Percentiles rank a stretch among this genome's conserved stretches.
These are phyloP conservation scores for Penicillium sp. DNA, from an alignment of 2,329 filamentous ascomycete genomes.

Conservation along the genomic window DNA sequence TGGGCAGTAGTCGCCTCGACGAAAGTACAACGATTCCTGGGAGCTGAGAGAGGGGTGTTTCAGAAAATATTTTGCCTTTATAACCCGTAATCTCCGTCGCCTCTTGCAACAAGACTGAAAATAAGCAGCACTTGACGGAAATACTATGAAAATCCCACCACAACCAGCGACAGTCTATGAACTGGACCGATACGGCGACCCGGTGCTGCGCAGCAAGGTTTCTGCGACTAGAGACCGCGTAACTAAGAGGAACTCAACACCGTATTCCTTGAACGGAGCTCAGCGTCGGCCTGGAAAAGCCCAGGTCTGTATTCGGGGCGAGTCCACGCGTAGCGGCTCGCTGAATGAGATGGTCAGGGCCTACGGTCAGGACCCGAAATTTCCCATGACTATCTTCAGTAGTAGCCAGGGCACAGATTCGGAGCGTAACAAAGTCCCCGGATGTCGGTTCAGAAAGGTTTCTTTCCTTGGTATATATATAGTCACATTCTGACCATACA, in stretches of 20 bases:
- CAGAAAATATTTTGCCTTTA: too few species aligned
- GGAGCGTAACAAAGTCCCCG: slow-evolving; percentile 16
- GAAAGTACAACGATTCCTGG: too few species aligned
- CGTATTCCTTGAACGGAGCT: slow-evolving; percentile 6
- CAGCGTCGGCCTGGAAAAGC: not conserved
- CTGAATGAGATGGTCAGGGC: slow-evolving; percentile 16
- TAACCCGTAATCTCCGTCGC: too few species aligned
- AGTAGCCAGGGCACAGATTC: slow-evolving; percentile 10
- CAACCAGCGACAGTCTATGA: slow-evolving; percentile 9
- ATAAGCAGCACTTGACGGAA: not conserved
- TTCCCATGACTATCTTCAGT: slow-evolving; percentile 19
- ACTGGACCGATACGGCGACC: slow-evolving; percentile 2
- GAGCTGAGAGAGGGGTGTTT: too few species aligned
- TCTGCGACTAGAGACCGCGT: slow-evolving; percentile 6
- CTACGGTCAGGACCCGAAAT: not conserved
- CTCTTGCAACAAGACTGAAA: not conserved
- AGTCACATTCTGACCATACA: too few species aligned
- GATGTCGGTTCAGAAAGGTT: slow-evolving; percentile 18
- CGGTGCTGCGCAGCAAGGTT: slow-evolving; percentile 4
- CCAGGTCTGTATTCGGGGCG: slow-evolving; percentile 7
- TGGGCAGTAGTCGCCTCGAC: not conserved
- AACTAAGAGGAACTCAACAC: slow-evolving; percentile 4
- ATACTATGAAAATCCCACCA: slow-evolving; percentile 7
- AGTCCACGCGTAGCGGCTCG: slow-evolving; percentile 10
- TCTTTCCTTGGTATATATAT: slow-evolving; percentile 16